Base-by-base conservation (phyloP, 2,329 filamentous ascomycete genomes). In the Metarhizium album region DNA sequence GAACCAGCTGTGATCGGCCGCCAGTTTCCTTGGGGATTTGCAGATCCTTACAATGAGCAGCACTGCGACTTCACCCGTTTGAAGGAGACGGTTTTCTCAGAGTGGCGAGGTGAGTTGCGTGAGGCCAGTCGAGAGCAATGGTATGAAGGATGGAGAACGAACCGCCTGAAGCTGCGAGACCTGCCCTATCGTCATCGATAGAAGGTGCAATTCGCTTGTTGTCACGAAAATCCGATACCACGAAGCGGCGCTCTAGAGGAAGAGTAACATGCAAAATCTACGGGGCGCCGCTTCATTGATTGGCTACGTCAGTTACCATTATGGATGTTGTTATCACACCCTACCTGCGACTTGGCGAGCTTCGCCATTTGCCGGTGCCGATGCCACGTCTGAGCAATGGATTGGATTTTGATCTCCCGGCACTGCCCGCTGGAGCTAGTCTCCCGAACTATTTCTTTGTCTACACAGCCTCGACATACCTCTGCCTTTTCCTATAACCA, bases 1-100 rank as follows among this genome's bases (percentile, higher is more conserved):
- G 87, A 94, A 60, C 84, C 84, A 8, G 80, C 78, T 31, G 74
- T 87, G 16, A 72, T 95, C 53, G 93, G 93, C 45, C 86, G 93
- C 53, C 84, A 85, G 57, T 98, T 97, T 66, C 87, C 93, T 0
- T 98, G 93, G 93, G 93, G 93, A 6, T 94, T 96, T 59, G 93
- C 93, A 4, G 89, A 97, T 63, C 93, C 93, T 0, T 90, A 93
- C 72, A 84, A 97, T 61, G 76, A 83, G 29, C 81, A 87, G 59
- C 93, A 98, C 70, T 98, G 93, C 70, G 93, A 98, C 69, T 98
- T 96, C 67, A 75, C 86, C 51, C 84, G 85, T 55, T 78, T 98
- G 58, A 93, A 93, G 70, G 90, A 97, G 53, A 84, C 86, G 7
- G 87, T 98, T 31, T 98, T 98, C 67, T 83, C 75, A 57, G 91